Base-by-base conservation (phyloP, 352 stramenopile genomes). In the Phytophthora capsici region DNA sequence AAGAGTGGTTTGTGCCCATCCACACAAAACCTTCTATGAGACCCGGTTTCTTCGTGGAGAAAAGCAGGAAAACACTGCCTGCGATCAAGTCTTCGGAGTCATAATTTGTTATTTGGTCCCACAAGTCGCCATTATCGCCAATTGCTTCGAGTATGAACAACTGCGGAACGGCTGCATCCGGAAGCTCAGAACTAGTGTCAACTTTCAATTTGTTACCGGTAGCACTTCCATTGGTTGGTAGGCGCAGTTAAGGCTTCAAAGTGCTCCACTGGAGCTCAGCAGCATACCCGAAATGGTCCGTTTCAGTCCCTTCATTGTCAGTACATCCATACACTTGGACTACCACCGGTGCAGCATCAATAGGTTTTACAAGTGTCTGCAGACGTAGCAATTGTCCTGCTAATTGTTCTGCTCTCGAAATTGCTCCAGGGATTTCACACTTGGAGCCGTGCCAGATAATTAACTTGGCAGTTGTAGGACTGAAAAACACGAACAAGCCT, bases 41-140 rank as follows among this genome's bases (percentile, higher is more conserved):
- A 6, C 23, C 38, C 16, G 40, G 44, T 34, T 62, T 10, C 16
- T 45, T 56, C 1, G 57, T 7, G 1, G 40, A 69, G 37, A 41
- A 64, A 13, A 91, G 63, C 49, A 91, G 17, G n/a, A 84, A 77
- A 3, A 59, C 66, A 23, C 61, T 62, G 5, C 59, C 57, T 10
- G 64, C 16, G 6, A 60, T 77, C 13, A 91, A 51, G 37, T 91
- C 82, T 37, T 91, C 73, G 0, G 80, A 86, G 50, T 88, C 77
- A 38, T 91, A 91, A 14, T 88, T 74, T n/a, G 60, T 77, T 40
- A 91, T 12, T 22, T 63, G 63, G 12, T 88, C 82, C 82, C 82
- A 91, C n/a, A 26, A 30, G 3, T 46, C 47, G 5, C 23, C 40
- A 22, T 12, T 45, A 12, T 65, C 44, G 3, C 19, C 23, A 1